A percentile compares a stretch with the other conserved stretches of the same genome.
phyloP scores from a whole-genome alignment of 306 rosid species.

The Parietaria judaica region DNA sequence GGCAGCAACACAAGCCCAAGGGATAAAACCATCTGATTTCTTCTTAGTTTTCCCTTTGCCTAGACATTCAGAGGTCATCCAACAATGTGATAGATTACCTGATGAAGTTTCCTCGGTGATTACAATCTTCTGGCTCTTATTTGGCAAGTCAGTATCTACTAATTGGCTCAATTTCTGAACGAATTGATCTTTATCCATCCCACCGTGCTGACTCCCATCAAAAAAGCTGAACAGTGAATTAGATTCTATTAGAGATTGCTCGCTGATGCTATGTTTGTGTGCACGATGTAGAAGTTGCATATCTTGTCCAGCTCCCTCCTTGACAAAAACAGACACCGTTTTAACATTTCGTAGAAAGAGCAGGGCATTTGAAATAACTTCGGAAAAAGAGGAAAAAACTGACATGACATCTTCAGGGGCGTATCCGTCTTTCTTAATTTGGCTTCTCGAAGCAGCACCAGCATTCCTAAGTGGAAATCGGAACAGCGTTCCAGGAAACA shows the following conservation, averaged over 20 bases:
- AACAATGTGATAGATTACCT: slow-evolving; percentile 54
- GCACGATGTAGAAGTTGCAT: slow-evolving; percentile 80
- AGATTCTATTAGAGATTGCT: slow-evolving; percentile 46
- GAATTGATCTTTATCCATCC: slow-evolving; percentile 67
- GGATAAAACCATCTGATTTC: slow-evolving; percentile 53
- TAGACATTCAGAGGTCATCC: slow-evolving; percentile 85
- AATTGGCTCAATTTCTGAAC: slow-evolving; percentile 61
- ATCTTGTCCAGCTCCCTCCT: slow-evolving; percentile 75
- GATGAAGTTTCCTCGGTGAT: slow-evolving; percentile 52
- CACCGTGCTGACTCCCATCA: slow-evolving; percentile 40
- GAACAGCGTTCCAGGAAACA: slow-evolving; percentile 89
- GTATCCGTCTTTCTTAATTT: slow-evolving; percentile 85
- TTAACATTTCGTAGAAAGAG: slow-evolving; percentile 79
- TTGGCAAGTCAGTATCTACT: slow-evolving; percentile 50
- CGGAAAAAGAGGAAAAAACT: slow-evolving; percentile 68
- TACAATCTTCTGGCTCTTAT: slow-evolving; percentile 61
- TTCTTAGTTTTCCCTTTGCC: slow-evolving; percentile 59
- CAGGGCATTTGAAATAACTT: slow-evolving; percentile 79
- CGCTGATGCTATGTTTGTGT: slow-evolving; percentile 43
- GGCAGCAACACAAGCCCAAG: slow-evolving; percentile 99
- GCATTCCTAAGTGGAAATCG: slow-evolving; percentile 92
- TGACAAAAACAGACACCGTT: slow-evolving; percentile 68
- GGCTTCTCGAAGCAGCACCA: slow-evolving; percentile 78
- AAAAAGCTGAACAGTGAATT: slow-evolving; percentile 49
- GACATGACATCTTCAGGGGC: slow-evolving; percentile 77